Base-by-base conservation (phyloP, 768 basidiomycete genomes). In the Phaeotremella fagi region DNA sequence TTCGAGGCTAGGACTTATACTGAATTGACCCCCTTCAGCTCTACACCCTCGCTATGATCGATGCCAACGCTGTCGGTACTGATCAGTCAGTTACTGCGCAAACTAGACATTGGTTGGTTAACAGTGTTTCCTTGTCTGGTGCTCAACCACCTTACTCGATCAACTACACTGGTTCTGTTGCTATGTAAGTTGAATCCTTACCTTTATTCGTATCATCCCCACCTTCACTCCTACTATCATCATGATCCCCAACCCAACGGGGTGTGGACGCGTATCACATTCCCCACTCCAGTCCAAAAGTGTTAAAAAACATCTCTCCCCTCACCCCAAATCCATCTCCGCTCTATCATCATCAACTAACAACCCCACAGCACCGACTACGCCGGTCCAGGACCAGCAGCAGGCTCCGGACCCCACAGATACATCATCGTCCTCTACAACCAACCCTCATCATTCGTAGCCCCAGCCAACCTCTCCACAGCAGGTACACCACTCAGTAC, bases 81-180 rank as follows among this genome's bases (percentile, higher is more conserved):
- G 78, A 84, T 59, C 75, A 82, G 49, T 72, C 78, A 31, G 73
- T 76, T 45, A 57, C 53, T 25, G 41, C 54, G 6, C 61, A 71
- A 60, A 87, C 82, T 45, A 80, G 85, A 49, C 88, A 89, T 76
- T 90, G 87, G 87, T 81, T 90, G 44, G 81, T 83, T 55, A 87
- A 88, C 70, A 77, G 79, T 22, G 86, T 81, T 41, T 50, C 53
- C 28, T 48, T 74, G 45, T 52, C 64, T 36, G 59, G 50, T 14
- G 27, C 49, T 25, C 48, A 46, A 20, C 63, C 50, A 12, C 56
- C 66, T 35, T 73, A 62, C 59, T 27, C 60, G 18, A 36, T 71
- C 45, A 66, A 68, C 65, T 70, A 60, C 51, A 59, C 59, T 22
- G 64, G 59, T 9, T 60, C 65, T 27, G 70, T 60, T 35, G 59